Evolutionary conservation across 805 yeast species (phyloP).

Genomic region (Candida quercuum): DNA sequence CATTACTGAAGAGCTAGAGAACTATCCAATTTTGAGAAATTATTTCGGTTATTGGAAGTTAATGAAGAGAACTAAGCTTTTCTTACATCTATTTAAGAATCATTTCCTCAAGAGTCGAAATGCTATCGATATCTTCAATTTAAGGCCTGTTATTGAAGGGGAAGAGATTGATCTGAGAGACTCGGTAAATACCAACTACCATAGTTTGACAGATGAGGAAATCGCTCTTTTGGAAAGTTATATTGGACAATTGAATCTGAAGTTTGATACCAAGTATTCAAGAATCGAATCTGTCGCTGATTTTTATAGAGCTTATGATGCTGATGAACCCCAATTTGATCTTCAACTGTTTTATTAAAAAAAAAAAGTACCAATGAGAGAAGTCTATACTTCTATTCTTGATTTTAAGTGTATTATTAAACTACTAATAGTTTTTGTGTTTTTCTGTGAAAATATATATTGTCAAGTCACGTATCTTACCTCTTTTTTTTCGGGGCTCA

Average conservation of each 20-base stretch:
- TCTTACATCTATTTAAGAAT: conserved; percentile 13
- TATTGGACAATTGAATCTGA: no score
- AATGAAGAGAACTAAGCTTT: conserved; percentile 7
- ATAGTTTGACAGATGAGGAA: no score
- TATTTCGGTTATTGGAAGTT: conserved; percentile 18
- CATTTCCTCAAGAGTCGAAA: conserved; percentile 8
- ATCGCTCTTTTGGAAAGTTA: no score
- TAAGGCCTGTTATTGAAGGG: conserved; percentile 9
- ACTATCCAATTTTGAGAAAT: conserved; percentile 10
- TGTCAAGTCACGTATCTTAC: no score
- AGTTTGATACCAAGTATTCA: conserved; percentile 12
- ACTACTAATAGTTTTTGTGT: no score
- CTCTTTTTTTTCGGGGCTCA: neutral
- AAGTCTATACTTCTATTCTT: no score
- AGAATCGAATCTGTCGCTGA: conserved; percentile 6
- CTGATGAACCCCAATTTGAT: conserved; percentile 17
- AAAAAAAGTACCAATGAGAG: no score
- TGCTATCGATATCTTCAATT: conserved; percentile 6
- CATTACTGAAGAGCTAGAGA: conserved; percentile 17
- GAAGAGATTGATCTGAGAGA: conserved; percentile 9
- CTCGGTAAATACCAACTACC: conserved; percentile 3
- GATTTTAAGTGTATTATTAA: no score
- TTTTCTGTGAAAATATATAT: no score
- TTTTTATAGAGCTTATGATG: conserved; percentile 8
- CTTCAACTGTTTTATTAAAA: conserved; percentile 8